Base-by-base conservation (phyloP, 768 basidiomycete species). In the Boletus rufocinnamomeus region DNA sequence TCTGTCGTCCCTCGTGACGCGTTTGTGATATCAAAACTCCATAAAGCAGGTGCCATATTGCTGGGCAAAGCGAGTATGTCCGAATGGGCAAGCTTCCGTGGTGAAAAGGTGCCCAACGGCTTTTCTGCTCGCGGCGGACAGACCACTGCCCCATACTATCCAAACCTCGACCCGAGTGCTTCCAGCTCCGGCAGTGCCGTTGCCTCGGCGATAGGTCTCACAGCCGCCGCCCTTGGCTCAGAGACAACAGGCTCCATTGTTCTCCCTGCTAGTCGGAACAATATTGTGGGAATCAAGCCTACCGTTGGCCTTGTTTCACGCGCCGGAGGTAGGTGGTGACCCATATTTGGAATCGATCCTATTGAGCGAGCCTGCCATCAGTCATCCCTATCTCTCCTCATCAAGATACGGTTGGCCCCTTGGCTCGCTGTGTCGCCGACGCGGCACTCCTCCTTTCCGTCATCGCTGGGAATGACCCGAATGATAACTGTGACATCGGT, bases 181-280 rank as follows among this genome's bases (percentile, higher is more conserved):
- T 76, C 76, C 19, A 77, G 76, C 54, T 74, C 77, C 10, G 80
- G 80, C 19, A 78, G 77, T 58, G 80, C 77, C 16, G 79, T 82
- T 25, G 75, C 56, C 58, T 66, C 70, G 11, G 70, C 81, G 4
- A 70, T 83, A 44, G 80, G 82, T 21, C 74, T 83, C n/a, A 72
- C 74, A 1, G 73, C 79, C 2, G 79, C 63, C 7, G 32, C 77
- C 7, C 70, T 83, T 23, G 82, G 83, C 17, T 74, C 77, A 2
- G 82, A 82, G 68, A 82, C 77, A 16, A 77, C 80, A 50, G 80
- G 81, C 2, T 79, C 76, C 35, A 80, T 83, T 54, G 72, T 77
- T 25, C 76, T 69, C 17, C 83, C 82, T 0, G 70, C 74, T 21
- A 74, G 73, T 54, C 63, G 69, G 37, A 79, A 77, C 61, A 80